phyloP scores from a whole-genome alignment of 2,329 filamentous ascomycete species.

The Aspergillus tanneri region DNA sequence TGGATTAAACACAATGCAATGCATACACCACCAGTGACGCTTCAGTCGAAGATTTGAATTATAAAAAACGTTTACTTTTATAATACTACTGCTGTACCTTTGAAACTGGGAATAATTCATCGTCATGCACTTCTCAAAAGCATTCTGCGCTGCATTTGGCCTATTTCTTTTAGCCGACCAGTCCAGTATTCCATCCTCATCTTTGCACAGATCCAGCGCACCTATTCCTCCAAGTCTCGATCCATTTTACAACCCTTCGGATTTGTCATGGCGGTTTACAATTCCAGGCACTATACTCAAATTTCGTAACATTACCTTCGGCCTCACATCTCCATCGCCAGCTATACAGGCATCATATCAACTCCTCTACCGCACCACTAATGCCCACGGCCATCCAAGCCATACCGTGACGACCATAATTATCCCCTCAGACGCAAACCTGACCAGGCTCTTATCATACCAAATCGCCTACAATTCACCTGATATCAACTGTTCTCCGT shows the following conservation, averaged over 20 bases:
- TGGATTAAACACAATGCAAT: too few relatives aligned
- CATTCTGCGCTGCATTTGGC: too few relatives aligned
- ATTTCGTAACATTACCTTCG: neutral
- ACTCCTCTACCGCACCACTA: conserved; percentile 37
- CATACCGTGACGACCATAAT: conserved; percentile 38
- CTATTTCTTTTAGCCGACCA: too few relatives aligned
- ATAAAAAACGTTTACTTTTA: too few relatives aligned
- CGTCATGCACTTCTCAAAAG: too few relatives aligned
- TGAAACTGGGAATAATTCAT: too few relatives aligned
- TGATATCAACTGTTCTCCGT: conserved; percentile 1
- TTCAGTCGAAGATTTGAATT: too few relatives aligned
- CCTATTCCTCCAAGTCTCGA: neutral
- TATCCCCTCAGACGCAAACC: conserved; percentile 43
- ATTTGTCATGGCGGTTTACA: neutral
- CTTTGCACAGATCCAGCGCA: too few relatives aligned
- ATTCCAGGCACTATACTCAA: neutral
- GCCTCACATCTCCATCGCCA: too few relatives aligned
- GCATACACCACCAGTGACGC: too few relatives aligned
- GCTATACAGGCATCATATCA: conserved; percentile 16
- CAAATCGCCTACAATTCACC: neutral
- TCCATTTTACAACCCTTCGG: conserved; percentile 2
- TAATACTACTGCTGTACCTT: too few relatives aligned
- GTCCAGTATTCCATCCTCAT: too few relatives aligned
- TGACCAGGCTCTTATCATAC: conserved; percentile 30
- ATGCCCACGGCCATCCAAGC: conserved; percentile 28